Percentiles rank a stretch among this genome's conserved stretches.
Conservation (phyloP, 257 asterid species). For the Capsicum baccatum region DNA sequence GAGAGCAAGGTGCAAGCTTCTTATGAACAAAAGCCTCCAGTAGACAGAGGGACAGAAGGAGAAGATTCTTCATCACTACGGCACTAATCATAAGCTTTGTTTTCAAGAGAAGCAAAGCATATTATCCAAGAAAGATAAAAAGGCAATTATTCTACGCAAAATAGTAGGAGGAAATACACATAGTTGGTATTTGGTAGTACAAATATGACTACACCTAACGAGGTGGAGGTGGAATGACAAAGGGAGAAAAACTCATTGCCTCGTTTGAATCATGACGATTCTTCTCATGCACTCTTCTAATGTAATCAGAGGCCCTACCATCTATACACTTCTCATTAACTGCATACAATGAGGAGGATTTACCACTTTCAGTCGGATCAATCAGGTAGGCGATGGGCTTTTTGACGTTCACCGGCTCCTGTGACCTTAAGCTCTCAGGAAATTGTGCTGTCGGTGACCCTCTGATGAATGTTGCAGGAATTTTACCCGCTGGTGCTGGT, state of each 20-base stretch:
- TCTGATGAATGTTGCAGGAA: conserved; percentile 12
- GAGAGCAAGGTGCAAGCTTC: neutral
- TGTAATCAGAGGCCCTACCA: conserved; percentile 35
- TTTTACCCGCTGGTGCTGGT: neutral
- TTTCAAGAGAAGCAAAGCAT: conserved; percentile 20
- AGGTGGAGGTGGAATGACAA: conserved; percentile 30
- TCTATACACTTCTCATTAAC: conserved; percentile 27
- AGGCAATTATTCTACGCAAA: neutral
- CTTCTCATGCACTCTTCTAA: conserved; percentile 40
- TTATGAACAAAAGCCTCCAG: conserved; percentile 12
- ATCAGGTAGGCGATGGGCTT: conserved; percentile 25
- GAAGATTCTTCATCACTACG: neutral
- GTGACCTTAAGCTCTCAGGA: conserved; percentile 27
- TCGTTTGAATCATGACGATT: conserved; percentile 28
- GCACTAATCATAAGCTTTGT: conserved; percentile 18
- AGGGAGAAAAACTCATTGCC: conserved; percentile 11
- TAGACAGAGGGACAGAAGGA: conserved; percentile 1
- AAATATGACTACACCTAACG: conserved; percentile 11
- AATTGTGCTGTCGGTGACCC: conserved; percentile 13
- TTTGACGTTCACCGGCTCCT: conserved; percentile 25
- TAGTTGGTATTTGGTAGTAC: neutral
- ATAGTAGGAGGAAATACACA: conserved; percentile 5
- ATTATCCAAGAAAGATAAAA: conserved; percentile 10
- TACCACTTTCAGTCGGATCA: conserved; percentile 10
- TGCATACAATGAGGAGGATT: conserved; percentile 14